A percentile compares a stretch with the other conserved stretches of the same genome.
These are phyloP conservation scores for Trypanosoma lewisi DNA, from an alignment of 208 protist genomes.

Conservation along the genomic window DNA sequence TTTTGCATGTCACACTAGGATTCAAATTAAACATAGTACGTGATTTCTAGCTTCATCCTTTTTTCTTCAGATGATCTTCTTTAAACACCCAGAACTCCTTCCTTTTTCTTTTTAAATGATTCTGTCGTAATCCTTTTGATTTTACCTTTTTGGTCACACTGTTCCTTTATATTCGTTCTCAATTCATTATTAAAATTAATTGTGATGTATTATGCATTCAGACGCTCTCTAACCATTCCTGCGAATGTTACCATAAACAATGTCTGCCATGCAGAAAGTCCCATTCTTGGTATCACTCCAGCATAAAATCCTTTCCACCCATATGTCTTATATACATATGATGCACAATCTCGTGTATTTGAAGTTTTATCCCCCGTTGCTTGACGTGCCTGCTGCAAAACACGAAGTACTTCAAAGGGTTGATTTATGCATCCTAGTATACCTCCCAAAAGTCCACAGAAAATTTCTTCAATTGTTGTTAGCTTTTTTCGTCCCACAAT, in stretches of 20 bases:
- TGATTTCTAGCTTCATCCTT: too few species aligned
- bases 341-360: slow-evolving; percentile 14
- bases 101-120: too few species aligned
- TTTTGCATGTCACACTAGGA: too few species aligned
- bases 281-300: slow-evolving; percentile 39
- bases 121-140: too few species aligned
- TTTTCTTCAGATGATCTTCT: too few species aligned
- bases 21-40: too few species aligned
- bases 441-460: slow-evolving; percentile 40
- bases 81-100: too few species aligned
- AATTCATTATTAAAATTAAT: not conserved
- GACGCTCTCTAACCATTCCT: slow-evolving; percentile 26
- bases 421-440: slow-evolving; percentile 42
- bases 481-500: slow-evolving; percentile 27
- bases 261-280: slow-evolving; percentile 42
- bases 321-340: slow-evolving; percentile 29
- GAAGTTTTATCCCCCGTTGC: slow-evolving; percentile 20
- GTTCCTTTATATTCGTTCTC: not conserved
- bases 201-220: slow-evolving; percentile 6
- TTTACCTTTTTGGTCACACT: too few species aligned
- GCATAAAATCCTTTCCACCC: slow-evolving; percentile 36
- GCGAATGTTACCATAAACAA: slow-evolving; percentile 48
- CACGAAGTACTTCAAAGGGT: slow-evolving; percentile 49
- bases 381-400: slow-evolving; percentile 32
- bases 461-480: slow-evolving; percentile 22